Base-by-base conservation (phyloP, 164 flowering plant species). In the Tinospora cordifolia region DNA sequence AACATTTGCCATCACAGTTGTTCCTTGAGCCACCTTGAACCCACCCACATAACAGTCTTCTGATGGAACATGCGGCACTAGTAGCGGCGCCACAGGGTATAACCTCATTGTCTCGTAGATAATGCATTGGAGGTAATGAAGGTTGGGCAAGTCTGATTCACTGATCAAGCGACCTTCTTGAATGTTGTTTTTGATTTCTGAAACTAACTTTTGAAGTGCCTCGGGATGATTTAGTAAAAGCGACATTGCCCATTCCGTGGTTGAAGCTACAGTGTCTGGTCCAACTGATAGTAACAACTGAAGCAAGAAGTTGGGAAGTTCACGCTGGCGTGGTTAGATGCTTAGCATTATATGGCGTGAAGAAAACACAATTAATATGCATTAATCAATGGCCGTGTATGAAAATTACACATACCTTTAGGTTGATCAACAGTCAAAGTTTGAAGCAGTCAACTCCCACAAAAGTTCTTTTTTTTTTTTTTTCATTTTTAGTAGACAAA, bases 231-330 rank as follows among this genome's bases (percentile, higher is more conserved):
- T 67, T 2, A 67, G 58, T 11, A 67, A n/a, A 26, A 67, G 57
- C 36, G 69, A 67, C 69, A 67, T 47, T 47, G 69, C 69, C 60
- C 69, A 67, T 49, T 67, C 69, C 19, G 49, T 7, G 19, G 69
- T 67, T 12, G 25, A 12, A 8, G 69, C 13, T 25, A 60, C 3
- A 2, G 69, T 67, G 15, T 47, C 60, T 13, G 21, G 46, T 25
- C 69, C 69, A 4, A 36, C 69, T n/a, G 0, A 15, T 3, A 67
- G 49, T 58, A 47, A 13, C 36, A 30, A 30, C 36, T 30, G 4
- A 30, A 30, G 36, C 36, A 30, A 30, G 3, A 30, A 30, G 36
- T 30, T 30, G 36, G 4, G 36, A 30, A 30, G 36, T n/a, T n/a
- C n/a, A 30, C 36, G 4, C 36, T 30, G 36, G 36, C 4, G 36